Base-by-base conservation (phyloP, 192 early-diverging fungal genomes). In the Phycomyces blakesleeanus region DNA sequence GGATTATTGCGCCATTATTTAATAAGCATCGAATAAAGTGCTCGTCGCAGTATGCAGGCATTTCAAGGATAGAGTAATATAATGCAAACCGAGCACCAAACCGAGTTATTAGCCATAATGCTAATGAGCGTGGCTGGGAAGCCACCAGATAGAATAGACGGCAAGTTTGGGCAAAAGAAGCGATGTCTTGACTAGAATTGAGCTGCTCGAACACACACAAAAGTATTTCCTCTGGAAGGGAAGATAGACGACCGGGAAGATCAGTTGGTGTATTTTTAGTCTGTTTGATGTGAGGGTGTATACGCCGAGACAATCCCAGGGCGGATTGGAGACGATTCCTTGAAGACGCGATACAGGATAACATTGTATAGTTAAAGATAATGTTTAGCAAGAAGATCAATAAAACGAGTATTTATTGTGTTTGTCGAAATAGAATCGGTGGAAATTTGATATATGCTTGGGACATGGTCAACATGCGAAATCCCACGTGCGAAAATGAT, bases 401-500 rank as follows among this genome's bases (percentile, higher is more conserved):
- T 34, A 34, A 7, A 47, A 12, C 2, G 44, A 47, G 18, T 18
- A n/a, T 47, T 14, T 14, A 47, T 47, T 47, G 12, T 47, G 11
- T 47, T 47, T 47, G 11, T 47, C 44, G 29, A 18, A n/a, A 47
- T 47, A 47, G 44, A 47, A 47, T 47, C 44, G 2, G 18, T 14
- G 44, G 44, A 47, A 47, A 47, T 47, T 14, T 1, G n/a, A n/a
- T n/a, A 14, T n/a, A n/a, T 14, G 44, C 44, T n/a, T 47, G 44
- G 18, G 44, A n/a, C 3, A 47, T 14, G 18, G 44, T 3, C 44
- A 47, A 18, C 44, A 47, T 14, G 12, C 12, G 11, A n/a, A 47
- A 47, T 47, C 18, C 44, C 44, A 47, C 44, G 44, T 47, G 44
- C 44, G 18, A 47, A 47, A 47, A 47, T 47, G 44, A 47, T 47